Percentiles rank a stretch among this genome's conserved stretches.
These are phyloP conservation scores for Solanum etuberosum DNA, from an alignment of 257 asterid species.

Conservation along the genomic window DNA sequence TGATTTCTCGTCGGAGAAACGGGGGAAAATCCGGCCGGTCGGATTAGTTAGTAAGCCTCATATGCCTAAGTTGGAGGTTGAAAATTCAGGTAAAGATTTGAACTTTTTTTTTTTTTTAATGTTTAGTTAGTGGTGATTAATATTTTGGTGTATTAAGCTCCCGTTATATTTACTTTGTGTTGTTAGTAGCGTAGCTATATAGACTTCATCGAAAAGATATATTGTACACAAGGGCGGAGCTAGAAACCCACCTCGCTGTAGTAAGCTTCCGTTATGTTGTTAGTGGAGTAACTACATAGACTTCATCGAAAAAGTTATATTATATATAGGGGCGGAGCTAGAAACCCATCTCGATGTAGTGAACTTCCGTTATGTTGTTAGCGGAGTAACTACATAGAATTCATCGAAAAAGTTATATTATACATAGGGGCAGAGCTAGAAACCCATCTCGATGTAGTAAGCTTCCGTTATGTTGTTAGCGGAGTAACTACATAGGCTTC, in stretches of 20 bases:
- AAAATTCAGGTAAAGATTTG: constrained; percentile 28
- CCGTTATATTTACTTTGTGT: no score
- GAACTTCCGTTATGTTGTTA: neutral
- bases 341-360: neutral
- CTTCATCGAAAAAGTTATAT: neutral
- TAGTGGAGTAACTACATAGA: neutral
- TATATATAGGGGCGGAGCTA: neutral
- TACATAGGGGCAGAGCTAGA: neutral
- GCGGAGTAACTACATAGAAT: neutral
- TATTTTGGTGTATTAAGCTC: neutral
- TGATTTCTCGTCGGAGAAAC: constrained; percentile 59
- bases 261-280: neutral
- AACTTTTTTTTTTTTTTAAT: neutral
- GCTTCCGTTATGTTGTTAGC: neutral
- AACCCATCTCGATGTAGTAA: rapidly evolving
- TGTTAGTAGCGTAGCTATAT: neutral
- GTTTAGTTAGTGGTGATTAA: neutral
- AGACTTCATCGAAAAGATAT: neutral
- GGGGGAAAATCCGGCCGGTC: constrained; percentile 50
- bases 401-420: neutral
- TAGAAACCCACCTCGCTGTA: neutral
- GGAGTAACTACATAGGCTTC: neutral
- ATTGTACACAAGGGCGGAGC: neutral
- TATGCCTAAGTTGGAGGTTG: constrained; percentile 37
- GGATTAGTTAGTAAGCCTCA: constrained; percentile 37